Base-by-base conservation (phyloP, 2,329 filamentous ascomycete species). In the Elsinoe fawcettii region DNA sequence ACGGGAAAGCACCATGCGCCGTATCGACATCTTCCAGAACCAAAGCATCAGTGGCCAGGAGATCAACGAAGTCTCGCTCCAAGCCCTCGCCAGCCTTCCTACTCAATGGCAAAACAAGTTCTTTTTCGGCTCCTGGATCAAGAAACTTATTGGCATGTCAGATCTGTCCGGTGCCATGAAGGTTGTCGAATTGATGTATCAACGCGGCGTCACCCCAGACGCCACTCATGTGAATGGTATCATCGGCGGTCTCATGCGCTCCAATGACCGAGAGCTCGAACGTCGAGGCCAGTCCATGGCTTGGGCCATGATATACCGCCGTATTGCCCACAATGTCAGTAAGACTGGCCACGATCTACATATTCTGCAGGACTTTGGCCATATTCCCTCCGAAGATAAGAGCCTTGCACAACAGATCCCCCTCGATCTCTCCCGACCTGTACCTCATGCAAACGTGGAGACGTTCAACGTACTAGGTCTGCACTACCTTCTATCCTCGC, bases 61-160 rank as follows among this genome's bases (percentile, higher is more conserved):
- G 39, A 67, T 80, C 46, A 77, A 77, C 65, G 72, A 73, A 57
- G 66, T 79, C 9, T 77, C 76, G 0, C 65, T 80, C 4, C 70
- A 74, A 8, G 75, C 75, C 1, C 66, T 85, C 23, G 75, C 76
- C 3, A 66, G 75, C 25, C 66, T 86, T 18, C 83, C 83, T 3
- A 67, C 71, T 11, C 69, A 69, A 32, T 78, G 80, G 56, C 73
- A 77, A 46, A 93, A 95, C 69, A 84, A 86, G 61, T 92, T 90
- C 71, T 88, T 96, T 70, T 87, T 90, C 63, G 87, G 86, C 32
- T 91, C 89, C 65, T 96, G 90, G 91, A 79, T 95, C 66, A 92
- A 92, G 70, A 83, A 87, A 51, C 80, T 95, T 7, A 87, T 95
- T 57, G 85, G 85, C 14, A 81, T 84, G 58, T 78, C 65, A 66